A percentile compares a stretch with the other conserved stretches of the same genome.
Evolutionary conservation across 352 stramenopile species (phyloP).

Genomic region (Globisporangium heterothallicum): DNA sequence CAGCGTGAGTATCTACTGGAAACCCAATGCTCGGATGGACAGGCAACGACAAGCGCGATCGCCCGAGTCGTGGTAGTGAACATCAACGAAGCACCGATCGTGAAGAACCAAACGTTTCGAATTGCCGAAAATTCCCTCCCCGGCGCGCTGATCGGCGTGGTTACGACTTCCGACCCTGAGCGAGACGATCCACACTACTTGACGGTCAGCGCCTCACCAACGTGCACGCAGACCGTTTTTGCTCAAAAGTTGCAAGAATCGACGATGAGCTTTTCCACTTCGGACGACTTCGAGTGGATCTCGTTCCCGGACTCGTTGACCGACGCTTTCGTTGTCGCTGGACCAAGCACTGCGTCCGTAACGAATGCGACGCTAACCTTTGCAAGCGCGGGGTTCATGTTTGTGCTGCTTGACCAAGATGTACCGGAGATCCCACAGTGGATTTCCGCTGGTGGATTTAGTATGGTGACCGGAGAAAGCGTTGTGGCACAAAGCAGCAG

Average conservation of each 20-base stretch:
- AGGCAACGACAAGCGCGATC: constrained; percentile 5
- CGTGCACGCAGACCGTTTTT: not conserved
- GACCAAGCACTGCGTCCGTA: not conserved
- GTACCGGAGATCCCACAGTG: not conserved
- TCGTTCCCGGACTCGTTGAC: constrained; percentile 1
- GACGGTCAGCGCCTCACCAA: not conserved
- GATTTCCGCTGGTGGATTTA: constrained; percentile 3
- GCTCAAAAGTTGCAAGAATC: constrained; percentile 1
- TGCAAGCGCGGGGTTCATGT: constrained; percentile 1
- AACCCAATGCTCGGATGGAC: constrained; percentile 35
- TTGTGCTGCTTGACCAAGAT: constrained; percentile 8
- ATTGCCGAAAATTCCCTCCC: constrained; percentile 27
- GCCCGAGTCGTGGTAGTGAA: constrained; percentile 32
- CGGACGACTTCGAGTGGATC: constrained; percentile 11
- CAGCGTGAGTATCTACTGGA: constrained; percentile 21
- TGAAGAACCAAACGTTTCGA: constrained; percentile 21
- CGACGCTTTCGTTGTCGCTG: constrained; percentile 4
- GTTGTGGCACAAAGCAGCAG: constrained; percentile 24
- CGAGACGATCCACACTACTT: constrained; percentile 5
- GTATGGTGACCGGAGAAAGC: not conserved
- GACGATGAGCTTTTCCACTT: not conserved
- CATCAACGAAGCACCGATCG: constrained; percentile 39
- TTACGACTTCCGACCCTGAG: constrained; percentile 2
- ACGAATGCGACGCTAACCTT: not conserved
- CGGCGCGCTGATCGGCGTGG: not conserved